Evolutionary conservation across 1,284 basidiomycete species (phyloP).

Genomic region (Boletus subluridellus): DNA sequence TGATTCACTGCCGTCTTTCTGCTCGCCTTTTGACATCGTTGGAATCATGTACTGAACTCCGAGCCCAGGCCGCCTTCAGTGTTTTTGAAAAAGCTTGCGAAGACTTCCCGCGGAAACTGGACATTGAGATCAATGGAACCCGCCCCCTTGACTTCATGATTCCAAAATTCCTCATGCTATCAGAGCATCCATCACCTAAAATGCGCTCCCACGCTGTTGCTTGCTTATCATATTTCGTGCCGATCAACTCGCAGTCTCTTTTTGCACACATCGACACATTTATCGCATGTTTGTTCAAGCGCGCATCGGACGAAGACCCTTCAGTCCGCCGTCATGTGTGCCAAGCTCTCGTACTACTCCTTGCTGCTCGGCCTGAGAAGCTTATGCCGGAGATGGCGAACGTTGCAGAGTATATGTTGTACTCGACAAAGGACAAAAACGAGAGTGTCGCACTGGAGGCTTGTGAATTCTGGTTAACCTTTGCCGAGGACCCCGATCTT

Average conservation of each 20-base stretch:
- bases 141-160: conserved; percentile 92
- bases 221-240: conserved; percentile 91
- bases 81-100: conserved; percentile 95
- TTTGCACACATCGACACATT: conserved; percentile 90
- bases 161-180: conserved; percentile 87
- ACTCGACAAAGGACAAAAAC: conserved; percentile 95
- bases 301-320: conserved; percentile 90
- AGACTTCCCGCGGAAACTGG: conserved; percentile 94
- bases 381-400: conserved; percentile 94
- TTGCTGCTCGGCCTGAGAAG: conserved; percentile 92
- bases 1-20: conserved; percentile 8
- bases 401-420: conserved; percentile 98
- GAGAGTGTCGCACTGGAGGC: conserved; percentile 94
- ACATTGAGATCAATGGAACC: conserved; percentile 85
- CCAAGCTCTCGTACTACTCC: conserved; percentile 89
- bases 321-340: conserved; percentile 94
- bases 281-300: conserved; percentile 90
- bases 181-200: conserved; percentile 79
- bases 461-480: conserved; percentile 99
- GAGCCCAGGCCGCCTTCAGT: conserved; percentile 82
- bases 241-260: conserved; percentile 78
- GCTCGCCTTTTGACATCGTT: conserved; percentile 2
- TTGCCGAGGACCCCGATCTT: conserved; percentile 91
- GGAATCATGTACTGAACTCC: conserved; percentile 22
- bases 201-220: conserved; percentile 94